These are phyloP conservation scores for Sporisorium iseilematis-ciliati DNA, from an alignment of 1,284 basidiomycete species.

Conservation along the genomic window DNA sequence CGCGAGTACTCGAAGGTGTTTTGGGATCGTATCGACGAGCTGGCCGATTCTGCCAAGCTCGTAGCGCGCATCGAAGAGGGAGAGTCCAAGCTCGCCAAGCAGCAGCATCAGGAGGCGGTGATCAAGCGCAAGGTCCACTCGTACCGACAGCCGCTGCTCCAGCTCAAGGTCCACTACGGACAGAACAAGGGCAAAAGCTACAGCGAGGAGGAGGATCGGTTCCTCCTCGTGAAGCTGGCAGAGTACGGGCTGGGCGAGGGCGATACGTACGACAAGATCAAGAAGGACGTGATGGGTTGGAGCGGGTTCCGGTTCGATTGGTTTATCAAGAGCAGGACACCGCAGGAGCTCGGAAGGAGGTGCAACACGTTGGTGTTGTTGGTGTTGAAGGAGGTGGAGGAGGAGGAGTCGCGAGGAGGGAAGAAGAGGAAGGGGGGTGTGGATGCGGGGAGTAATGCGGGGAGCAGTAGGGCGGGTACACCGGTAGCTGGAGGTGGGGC, in stretches of 20 bases:
- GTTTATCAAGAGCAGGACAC: slow-evolving; percentile 96
- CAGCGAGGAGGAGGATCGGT: slow-evolving; percentile 95
- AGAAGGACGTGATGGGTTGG: slow-evolving; percentile 94
- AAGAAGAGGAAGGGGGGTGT: slow-evolving; percentile 28
- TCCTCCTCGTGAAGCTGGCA: slow-evolving; percentile 88
- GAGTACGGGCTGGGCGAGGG: slow-evolving; percentile 92
- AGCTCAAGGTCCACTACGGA: slow-evolving; percentile 65
- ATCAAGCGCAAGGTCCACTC: slow-evolving; percentile 53
- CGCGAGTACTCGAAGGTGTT: slow-evolving; percentile 86
- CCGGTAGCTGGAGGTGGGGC: slow-evolving; percentile 11
- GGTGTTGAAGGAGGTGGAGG: slow-evolving; percentile 84
- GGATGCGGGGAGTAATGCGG: slow-evolving; percentile 30
- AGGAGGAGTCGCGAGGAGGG: slow-evolving; percentile 36
- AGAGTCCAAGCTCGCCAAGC: slow-evolving; percentile 62
- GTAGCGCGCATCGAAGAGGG: slow-evolving; percentile 67
- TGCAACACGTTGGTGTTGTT: slow-evolving; percentile 90
- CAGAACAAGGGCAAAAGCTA: slow-evolving; percentile 85
- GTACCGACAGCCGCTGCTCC: slow-evolving; percentile 56
- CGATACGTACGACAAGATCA: slow-evolving; percentile 94
- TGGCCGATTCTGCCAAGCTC: slow-evolving; percentile 71
- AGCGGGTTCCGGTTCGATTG: slow-evolving; percentile 93
- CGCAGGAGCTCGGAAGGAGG: slow-evolving; percentile 88
- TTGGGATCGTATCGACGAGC: slow-evolving; percentile 87
- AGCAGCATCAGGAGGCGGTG: slow-evolving; percentile 58
- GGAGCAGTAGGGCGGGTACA: slow-evolving; percentile 31